phyloP scores from a whole-genome alignment of 2,329 filamentous ascomycete species.

The Neodidymelliopsis sp. region DNA sequence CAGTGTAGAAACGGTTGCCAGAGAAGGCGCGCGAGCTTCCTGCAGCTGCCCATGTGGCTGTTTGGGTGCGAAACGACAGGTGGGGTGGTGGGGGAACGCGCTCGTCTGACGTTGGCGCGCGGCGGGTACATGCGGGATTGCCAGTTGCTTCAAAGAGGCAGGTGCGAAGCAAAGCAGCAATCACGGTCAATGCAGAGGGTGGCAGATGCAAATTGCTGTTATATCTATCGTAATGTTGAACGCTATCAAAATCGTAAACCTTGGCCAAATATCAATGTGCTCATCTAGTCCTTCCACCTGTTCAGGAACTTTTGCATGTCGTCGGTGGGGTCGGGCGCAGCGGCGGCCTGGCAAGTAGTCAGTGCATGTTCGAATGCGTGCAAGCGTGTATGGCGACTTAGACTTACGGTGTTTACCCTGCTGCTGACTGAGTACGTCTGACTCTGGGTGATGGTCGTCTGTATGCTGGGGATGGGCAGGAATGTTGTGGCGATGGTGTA shows the following conservation, averaged over 20 bases:
- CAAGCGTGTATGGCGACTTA: not conserved
- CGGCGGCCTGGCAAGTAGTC: conserved; percentile 56
- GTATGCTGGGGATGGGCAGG: conserved; percentile 54
- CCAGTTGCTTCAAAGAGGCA: conserved; percentile 29
- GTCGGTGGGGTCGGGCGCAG: conserved; percentile 58
- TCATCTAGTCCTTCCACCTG: conserved; percentile 64
- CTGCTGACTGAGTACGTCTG: conserved; percentile 61
- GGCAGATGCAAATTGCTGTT: too few species aligned
- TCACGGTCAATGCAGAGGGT: not conserved
- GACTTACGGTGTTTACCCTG: conserved; percentile 66
- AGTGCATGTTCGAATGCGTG: conserved; percentile 14
- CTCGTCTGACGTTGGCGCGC: conserved; percentile 20
- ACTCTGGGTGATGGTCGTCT: conserved; percentile 61
- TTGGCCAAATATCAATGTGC: not conserved
- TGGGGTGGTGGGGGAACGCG: conserved; percentile 37
- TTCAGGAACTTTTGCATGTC: conserved; percentile 66
- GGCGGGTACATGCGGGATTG: conserved; percentile 35
- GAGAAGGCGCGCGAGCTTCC: conserved; percentile 25
- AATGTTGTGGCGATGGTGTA: conserved; percentile 61
- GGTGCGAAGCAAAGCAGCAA: conserved; percentile 20
- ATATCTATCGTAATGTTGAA: conserved; percentile 12
- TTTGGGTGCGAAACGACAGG: conserved; percentile 23
- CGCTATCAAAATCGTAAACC: conserved; percentile 10
- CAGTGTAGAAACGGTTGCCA: conserved; percentile 18
- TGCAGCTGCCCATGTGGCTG: conserved; percentile 25